Percentiles rank a stretch among this genome's conserved stretches.
phyloP scores from a whole-genome alignment of 768 basidiomycete genomes.

The Russula emetica region DNA sequence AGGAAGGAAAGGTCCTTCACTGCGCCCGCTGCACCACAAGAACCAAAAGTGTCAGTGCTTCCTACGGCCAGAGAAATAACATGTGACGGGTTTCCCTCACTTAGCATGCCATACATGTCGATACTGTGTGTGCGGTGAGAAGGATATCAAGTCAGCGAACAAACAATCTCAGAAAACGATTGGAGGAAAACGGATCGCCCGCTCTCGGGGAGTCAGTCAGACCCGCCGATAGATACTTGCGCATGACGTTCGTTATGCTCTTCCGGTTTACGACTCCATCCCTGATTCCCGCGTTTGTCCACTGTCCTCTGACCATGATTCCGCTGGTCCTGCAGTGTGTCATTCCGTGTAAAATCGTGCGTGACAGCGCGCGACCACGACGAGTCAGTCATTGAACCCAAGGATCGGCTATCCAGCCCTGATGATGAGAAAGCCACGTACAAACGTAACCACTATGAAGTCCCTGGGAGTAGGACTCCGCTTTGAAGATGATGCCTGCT shows the following conservation, averaged over 20 bases:
- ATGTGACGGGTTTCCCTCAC: conserved; percentile 31
- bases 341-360: too few relatives aligned
- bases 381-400: too few relatives aligned
- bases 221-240: conserved; percentile 33
- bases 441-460: conserved; percentile 46
- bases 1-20: conserved; percentile 73
- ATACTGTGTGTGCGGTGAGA: conserved; percentile 29
- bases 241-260: conserved; percentile 43
- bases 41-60: neutral
- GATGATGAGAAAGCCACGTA: conserved; percentile 33
- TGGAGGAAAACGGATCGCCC: neutral
- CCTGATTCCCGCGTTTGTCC: conserved; percentile 38
- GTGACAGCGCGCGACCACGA: too few relatives aligned
- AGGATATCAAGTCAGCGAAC: conserved; percentile 23
- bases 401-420: neutral
- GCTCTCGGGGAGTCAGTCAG: neutral
- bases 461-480: conserved; percentile 35
- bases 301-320: conserved; percentile 48
- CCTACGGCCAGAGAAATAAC: neutral
- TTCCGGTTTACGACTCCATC: conserved; percentile 35
- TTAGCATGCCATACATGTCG: conserved; percentile 48
- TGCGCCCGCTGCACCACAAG: conserved; percentile 53
- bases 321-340: conserved; percentile 43
- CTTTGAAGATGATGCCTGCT: conserved; percentile 22
- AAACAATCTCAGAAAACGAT: neutral